phyloP scores from a whole-genome alignment of 2,329 filamentous ascomycete genomes.

The Mycocentrospora acerina region DNA sequence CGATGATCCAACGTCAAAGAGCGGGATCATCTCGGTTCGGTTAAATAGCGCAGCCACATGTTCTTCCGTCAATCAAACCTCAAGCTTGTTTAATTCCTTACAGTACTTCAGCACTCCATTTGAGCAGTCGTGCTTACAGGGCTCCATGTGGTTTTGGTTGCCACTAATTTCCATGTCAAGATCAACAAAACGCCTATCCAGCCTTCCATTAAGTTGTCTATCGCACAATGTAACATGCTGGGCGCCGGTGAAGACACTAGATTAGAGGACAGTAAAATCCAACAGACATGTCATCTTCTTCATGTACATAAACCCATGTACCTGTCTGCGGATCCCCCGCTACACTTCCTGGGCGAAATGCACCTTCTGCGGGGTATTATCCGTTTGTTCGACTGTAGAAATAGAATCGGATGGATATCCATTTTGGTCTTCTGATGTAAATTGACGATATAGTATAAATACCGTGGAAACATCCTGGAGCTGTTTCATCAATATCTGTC shows the following conservation, averaged over 20 bases:
- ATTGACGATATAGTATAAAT: constrained; percentile 3
- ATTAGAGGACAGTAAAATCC: too few species aligned
- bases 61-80: constrained; percentile 31
- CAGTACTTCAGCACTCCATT: not conserved
- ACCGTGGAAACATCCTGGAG: not conserved
- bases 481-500: not conserved
- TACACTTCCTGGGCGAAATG: constrained; percentile 6
- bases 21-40: constrained; percentile 4
- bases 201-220: too few species aligned
- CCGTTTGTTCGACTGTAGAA: constrained; percentile 1
- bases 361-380: constrained; percentile 11
- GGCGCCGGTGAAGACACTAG: too few species aligned
- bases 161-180: too few species aligned
- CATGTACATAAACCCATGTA: not conserved
- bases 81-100: not conserved
- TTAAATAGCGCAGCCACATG: constrained; percentile 19
- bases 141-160: too few species aligned
- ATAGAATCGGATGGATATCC: constrained; percentile 1
- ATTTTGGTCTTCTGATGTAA: constrained; percentile 6
- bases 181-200: too few species aligned
- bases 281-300: not conserved
- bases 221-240: not conserved
- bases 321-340: constrained; percentile 2
- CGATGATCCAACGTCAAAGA: constrained; percentile 1
- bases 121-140: not conserved